A percentile compares a stretch with the other conserved stretches of the same genome.
Evolutionary conservation across 108 stramenopile species (phyloP).

Genomic region (Chaetoceros tenuissimus): DNA sequence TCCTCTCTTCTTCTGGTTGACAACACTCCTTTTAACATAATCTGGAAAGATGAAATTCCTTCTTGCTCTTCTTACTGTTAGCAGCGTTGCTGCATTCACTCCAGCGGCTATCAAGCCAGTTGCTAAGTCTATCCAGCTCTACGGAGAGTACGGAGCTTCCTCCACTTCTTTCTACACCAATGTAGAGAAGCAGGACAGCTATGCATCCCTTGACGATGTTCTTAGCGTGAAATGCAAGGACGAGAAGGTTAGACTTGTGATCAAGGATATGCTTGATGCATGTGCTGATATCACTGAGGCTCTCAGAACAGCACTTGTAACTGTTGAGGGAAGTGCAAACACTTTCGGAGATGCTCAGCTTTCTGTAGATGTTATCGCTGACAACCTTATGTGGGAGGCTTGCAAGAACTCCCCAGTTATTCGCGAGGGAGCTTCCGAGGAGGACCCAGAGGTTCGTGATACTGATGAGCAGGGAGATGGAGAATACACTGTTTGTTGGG

Average conservation of each 20-base stretch:
- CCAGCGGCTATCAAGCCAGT: neutral
- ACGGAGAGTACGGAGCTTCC: constrained; percentile 36
- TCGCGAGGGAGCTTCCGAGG: constrained; percentile 57
- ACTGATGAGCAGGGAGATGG: constrained; percentile 35
- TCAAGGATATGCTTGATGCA: constrained; percentile 47
- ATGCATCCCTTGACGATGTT: constrained; percentile 42
- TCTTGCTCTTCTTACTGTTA: neutral
- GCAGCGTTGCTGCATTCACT: neutral
- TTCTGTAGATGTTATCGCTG: constrained; percentile 55
- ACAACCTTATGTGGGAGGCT: constrained; percentile 60
- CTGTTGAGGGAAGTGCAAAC: constrained; percentile 55
- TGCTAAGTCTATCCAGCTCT: neutral
- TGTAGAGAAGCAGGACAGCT: constrained; percentile 45
- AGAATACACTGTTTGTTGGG: constrained; percentile 84
- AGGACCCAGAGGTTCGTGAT: constrained; percentile 53
- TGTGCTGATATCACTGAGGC: constrained; percentile 67
- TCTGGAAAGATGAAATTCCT: neutral
- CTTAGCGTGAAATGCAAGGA: constrained; percentile 36
- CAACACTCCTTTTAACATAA: too few relatives aligned
- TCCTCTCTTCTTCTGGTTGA: too few relatives aligned
- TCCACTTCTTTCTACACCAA: constrained; percentile 51
- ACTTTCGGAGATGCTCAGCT: constrained; percentile 65
- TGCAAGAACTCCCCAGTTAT: constrained; percentile 39
- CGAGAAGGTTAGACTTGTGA: constrained; percentile 23
- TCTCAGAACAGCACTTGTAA: constrained; percentile 48